phyloP scores from a whole-genome alignment of 2,329 filamentous ascomycete species.

The Diaporthe nobilis region DNA sequence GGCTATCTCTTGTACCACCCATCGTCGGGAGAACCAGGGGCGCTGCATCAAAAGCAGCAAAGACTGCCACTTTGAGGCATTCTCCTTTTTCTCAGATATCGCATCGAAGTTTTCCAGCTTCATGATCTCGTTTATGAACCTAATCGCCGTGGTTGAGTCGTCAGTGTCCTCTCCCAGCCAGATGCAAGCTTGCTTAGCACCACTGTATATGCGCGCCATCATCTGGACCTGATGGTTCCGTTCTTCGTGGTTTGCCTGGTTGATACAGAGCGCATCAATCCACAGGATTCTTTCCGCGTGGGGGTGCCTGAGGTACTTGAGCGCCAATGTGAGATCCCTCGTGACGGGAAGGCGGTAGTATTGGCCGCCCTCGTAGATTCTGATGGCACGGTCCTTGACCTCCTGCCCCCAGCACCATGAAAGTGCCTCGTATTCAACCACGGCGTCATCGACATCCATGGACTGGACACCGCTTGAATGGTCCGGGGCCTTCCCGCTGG shows the following conservation, averaged over 20 bases:
- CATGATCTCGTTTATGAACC: slow-evolving; percentile 51
- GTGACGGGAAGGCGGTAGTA: not conserved
- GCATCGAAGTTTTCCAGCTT: slow-evolving; percentile 52
- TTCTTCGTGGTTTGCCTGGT: slow-evolving; percentile 46
- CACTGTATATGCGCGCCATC: slow-evolving; percentile 53
- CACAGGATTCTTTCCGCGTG: slow-evolving; percentile 46
- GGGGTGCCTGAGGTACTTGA: slow-evolving; percentile 40
- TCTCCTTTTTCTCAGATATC: slow-evolving; percentile 45
- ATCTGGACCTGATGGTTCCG: slow-evolving; percentile 52
- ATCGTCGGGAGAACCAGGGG: slow-evolving; percentile 56
- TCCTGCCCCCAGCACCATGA: slow-evolving; percentile 33
- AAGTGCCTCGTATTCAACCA: slow-evolving; percentile 47
- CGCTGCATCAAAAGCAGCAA: slow-evolving; percentile 54
- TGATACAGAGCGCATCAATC: slow-evolving; percentile 49
- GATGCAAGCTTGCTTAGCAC: slow-evolving; percentile 50
- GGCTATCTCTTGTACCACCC: slow-evolving; percentile 60
- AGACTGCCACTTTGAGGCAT: slow-evolving; percentile 49
- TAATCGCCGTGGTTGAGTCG: slow-evolving; percentile 48
- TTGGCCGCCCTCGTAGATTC: not conserved
- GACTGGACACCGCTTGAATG: not conserved
- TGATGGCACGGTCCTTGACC: not conserved
- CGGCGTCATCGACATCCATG: not conserved
- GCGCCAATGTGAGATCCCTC: slow-evolving; percentile 25
- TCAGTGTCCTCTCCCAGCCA: slow-evolving; percentile 52
- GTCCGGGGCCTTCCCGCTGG: not conserved